These are phyloP conservation scores for Aspergillus kassunensis DNA, from an alignment of 495 filamentous ascomycete species.

Conservation along the genomic window DNA sequence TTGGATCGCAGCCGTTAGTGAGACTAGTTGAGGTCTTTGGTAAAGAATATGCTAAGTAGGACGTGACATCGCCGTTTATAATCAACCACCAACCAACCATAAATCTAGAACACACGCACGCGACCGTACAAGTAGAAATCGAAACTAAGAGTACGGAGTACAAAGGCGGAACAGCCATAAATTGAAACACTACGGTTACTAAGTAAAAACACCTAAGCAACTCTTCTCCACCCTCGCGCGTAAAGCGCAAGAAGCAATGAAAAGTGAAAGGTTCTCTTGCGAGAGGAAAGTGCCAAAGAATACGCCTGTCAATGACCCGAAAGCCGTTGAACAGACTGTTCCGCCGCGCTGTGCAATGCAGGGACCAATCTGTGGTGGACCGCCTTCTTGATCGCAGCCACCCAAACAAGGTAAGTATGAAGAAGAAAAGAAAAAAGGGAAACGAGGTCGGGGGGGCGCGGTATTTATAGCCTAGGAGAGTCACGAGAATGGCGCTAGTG, in stretches of 20 bases:
- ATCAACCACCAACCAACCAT: too few species aligned
- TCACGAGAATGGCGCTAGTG: conserved; percentile 15
- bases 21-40: too few species aligned
- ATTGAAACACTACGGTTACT: too few species aligned
- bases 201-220: background rate
- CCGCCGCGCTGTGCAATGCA: conserved; percentile 76
- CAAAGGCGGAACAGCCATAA: too few species aligned
- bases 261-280: conserved; percentile 42
- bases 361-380: conserved; percentile 58
- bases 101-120: too few species aligned
- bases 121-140: too few species aligned
- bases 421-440: conserved; percentile 50
- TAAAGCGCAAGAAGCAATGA: conserved; percentile 49
- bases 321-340: conserved; percentile 62
- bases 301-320: conserved; percentile 67
- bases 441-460: conserved; percentile 14
- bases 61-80: too few species aligned
- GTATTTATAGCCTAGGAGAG: conserved; percentile 25
- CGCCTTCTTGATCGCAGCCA: conserved; percentile 58
- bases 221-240: conserved; percentile 53
- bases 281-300: conserved; percentile 63
- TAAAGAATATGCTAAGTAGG: too few species aligned
- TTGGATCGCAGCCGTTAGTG: too few species aligned
- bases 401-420: conserved; percentile 75
- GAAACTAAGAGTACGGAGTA: too few species aligned